Base-by-base conservation (phyloP, 805 yeast species). In the Komagataella kurtzmanii region DNA sequence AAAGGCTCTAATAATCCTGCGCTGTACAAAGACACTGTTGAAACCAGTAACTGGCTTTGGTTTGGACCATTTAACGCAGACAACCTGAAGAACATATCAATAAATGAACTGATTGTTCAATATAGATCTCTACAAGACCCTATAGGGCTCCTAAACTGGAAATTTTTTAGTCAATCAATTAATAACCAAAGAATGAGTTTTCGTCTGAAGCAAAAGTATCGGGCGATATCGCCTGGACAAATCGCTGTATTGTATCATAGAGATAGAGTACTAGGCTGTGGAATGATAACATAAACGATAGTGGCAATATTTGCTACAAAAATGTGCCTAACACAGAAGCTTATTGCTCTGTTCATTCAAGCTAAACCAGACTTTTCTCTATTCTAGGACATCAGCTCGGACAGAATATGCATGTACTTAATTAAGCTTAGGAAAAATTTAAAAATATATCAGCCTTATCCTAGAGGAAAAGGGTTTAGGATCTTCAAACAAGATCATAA, bases 181-280 rank as follows among this genome's bases (percentile, higher is more conserved):
- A 57, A 58, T 2, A 56, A 52, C 2, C 51, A 48, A 1, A 19
- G 73, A 1, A 52, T 54, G 1, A 62, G 87, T 6, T 12, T 51
- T 12, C 56, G 57, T 19, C 68, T 90, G 30, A 53, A 55, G 0
- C 66, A 70, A 1, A 64, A 69, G 30, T 77, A 77, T 40, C 67
- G 88, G 49, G 97, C 96, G 0, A 78, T 93, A 61, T 90, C 97
- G 0, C 87, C 90, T 0, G 99, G 98, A 0, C 99, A 91, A 63
- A 82, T 78, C 57, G 66, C 88, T 17, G 95, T 86, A 0, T 61
- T 91, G 5, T 93, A 90, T 63, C 66, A 75, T 45, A 77, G 75
- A 1, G 82, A 81, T 48, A 66, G 78, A 51, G 82, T 91, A 0
- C 59, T 90, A 8, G 97, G 96, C 0, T 71, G 79, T 17, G 85